Base-by-base conservation (phyloP, 2,329 filamentous ascomycete species). In the Rosellinia necatrix region DNA sequence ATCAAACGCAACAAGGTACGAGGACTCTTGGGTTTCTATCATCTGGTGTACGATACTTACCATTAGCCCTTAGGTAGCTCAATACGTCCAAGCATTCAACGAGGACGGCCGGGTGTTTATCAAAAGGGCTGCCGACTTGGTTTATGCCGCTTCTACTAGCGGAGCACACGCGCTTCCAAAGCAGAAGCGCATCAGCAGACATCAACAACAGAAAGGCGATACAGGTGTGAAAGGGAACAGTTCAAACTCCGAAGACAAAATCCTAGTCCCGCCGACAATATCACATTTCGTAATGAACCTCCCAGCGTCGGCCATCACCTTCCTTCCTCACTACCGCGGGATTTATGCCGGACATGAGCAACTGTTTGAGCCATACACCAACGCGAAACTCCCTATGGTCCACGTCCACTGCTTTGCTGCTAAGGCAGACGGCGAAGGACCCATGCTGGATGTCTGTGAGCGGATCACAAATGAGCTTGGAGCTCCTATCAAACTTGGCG, bases 221-320 rank as follows among this genome's bases (percentile, higher is more conserved):
- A n/a, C n/a, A n/a, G n/a, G n/a, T n/a, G 53, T 51, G 50, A 61
- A 44, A 72, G 69, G 40, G 38, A 56, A 25, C 37, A 40, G n/a
- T n/a, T n/a, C 21, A 52, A 7, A 70, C 72, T 3, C 75, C 75
- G 3, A 22, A 30, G 5, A 1, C 13, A 7, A 66, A 71, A 69
- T 85, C 24, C 76, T 78, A 9, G 79, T 92, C 41, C 93, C 93
- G 2, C 81, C 81, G 2, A 87, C 87, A 32, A 90, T 97, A 70
- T 82, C 86, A n/a, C 94, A 97, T 76, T 99, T 92, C 72, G 89
- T 97, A 63, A 97, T 99, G 91, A 99, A 99, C 74, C 87, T 99
- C 13, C 94, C 94, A 0, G 94, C 92, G 1, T 89, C 86, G 1
- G 93, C 94, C 1, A 87, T 94, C 58, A 87, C 89, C 56, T 99